Evolutionary conservation across 148 eudicot species (phyloP).

Genomic region (Rhododendron simsii): DNA sequence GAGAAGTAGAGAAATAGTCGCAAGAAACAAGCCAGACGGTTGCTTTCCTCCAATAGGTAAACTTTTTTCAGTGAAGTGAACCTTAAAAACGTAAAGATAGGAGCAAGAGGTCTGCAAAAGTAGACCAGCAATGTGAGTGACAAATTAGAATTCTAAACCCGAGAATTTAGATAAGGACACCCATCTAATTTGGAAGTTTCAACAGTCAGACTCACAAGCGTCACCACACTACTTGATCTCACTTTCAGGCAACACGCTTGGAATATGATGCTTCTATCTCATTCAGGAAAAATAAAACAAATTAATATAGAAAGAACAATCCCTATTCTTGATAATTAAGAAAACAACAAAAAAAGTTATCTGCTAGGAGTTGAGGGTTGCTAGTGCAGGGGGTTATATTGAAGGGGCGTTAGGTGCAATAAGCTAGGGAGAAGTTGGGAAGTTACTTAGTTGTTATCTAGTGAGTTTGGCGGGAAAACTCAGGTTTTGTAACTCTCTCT

Average conservation of each 20-base stretch:
- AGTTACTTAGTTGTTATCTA: neutral
- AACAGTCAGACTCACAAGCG: neutral
- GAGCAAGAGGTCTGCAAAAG: constrained; percentile 81
- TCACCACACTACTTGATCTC: neutral
- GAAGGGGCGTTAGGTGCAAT: neutral
- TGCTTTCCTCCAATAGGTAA: constrained; percentile 92
- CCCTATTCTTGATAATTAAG: neutral
- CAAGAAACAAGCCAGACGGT: constrained; percentile 65
- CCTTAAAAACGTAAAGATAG: constrained; percentile 81
- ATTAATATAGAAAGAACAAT: neutral
- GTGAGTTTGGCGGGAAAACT: neutral
- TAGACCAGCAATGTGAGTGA: constrained; percentile 6
- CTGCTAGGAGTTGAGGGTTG: neutral
- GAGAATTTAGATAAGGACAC: neutral
- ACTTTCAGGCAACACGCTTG: neutral
- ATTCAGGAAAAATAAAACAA: neutral
- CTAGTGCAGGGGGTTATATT: neutral
- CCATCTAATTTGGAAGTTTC: neutral
- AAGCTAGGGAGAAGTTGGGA: neutral
- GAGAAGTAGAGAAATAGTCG: constrained; percentile 65
- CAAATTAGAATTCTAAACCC: neutral
- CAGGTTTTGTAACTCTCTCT: neutral
- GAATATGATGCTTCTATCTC: neutral
- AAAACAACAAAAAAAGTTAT: neutral
- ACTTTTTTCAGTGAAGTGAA: constrained; percentile 73